Percentiles rank a stretch among this genome's conserved stretches.
Evolutionary conservation across 2,329 filamentous ascomycete species (phyloP).

Genomic region (Akanthomyces muscarius): DNA sequence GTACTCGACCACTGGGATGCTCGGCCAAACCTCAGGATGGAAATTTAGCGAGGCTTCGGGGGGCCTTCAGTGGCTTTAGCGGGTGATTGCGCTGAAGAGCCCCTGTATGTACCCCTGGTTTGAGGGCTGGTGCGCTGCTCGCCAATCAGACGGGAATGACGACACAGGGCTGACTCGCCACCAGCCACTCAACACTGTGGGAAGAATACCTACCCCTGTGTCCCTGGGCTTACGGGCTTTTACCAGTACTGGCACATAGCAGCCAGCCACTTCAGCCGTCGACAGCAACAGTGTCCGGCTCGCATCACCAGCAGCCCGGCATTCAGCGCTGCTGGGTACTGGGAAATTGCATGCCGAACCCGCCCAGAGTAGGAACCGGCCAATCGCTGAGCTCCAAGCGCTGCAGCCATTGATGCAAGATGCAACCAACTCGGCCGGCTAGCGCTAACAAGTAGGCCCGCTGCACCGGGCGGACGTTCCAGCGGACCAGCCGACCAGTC

Average conservation of each 20-base stretch:
- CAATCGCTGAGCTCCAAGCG: neutral
- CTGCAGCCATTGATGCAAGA: neutral
- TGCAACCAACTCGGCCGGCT: neutral
- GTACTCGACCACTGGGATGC: neutral
- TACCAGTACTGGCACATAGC: too few relatives aligned
- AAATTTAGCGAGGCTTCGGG: neutral
- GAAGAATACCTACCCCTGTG: too few relatives aligned
- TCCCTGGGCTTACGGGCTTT: too few relatives aligned
- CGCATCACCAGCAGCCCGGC: neutral
- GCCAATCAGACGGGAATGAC: neutral
- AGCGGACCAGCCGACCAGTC: neutral
- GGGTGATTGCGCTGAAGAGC: neutral
- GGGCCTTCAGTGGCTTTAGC: neutral
- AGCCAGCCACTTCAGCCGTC: too few relatives aligned
- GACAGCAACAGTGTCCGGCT: too few relatives aligned
- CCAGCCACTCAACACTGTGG: neutral
- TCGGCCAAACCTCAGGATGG: neutral
- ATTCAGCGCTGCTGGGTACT: neutral
- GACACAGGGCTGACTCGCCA: neutral
- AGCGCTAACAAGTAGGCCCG: neutral
- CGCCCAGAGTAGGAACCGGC: neutral
- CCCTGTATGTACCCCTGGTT: neutral
- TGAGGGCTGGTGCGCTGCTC: neutral
- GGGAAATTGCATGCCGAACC: neutral
- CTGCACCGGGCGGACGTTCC: neutral